phyloP scores from a whole-genome alignment of 1,284 basidiomycete genomes.

The Rhodotorula sp. region DNA sequence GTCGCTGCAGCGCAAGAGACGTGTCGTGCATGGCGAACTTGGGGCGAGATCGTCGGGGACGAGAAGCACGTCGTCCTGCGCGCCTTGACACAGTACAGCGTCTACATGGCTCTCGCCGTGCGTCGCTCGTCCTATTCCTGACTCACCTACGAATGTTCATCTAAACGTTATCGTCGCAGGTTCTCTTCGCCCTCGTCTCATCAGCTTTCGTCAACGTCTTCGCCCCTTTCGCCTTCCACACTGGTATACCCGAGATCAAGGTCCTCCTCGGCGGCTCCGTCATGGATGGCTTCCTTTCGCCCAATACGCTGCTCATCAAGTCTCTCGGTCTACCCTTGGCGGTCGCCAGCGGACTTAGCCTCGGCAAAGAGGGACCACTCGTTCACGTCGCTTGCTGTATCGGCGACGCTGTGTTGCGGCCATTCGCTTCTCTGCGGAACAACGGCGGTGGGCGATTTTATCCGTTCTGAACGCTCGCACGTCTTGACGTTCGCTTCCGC shows the following conservation, averaged over 20 bases:
- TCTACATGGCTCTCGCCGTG: conserved; percentile 77
- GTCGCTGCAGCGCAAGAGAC: conserved; percentile 60
- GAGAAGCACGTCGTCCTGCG: conserved; percentile 30
- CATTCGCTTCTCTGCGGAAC: conserved; percentile 71
- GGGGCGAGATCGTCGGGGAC: conserved; percentile 37
- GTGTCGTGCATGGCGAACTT: conserved; percentile 69
- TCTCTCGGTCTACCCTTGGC: conserved; percentile 82
- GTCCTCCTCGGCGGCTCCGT: conserved; percentile 97
- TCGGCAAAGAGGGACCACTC: conserved; percentile 92
- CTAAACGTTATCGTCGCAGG: conserved; percentile 52
- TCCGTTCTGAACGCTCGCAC: too few species aligned
- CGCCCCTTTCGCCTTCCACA: conserved; percentile 67
- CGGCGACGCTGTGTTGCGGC: conserved; percentile 86
- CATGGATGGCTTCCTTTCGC: conserved; percentile 71
- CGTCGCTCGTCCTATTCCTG: conserved; percentile 44
- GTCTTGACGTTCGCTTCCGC: neutral
- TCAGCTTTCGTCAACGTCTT: conserved; percentile 58
- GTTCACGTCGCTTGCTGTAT: conserved; percentile 95
- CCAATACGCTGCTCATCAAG: conserved; percentile 82
- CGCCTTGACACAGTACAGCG: conserved; percentile 59
- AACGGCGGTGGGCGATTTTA: conserved; percentile 42
- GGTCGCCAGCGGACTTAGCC: conserved; percentile 81
- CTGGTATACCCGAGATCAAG: conserved; percentile 95
- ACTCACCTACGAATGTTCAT: neutral
- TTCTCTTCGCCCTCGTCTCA: conserved; percentile 68